phyloP scores from a whole-genome alignment of 2,329 filamentous ascomycete genomes.

The Sporothrix brunneoviolacea region DNA sequence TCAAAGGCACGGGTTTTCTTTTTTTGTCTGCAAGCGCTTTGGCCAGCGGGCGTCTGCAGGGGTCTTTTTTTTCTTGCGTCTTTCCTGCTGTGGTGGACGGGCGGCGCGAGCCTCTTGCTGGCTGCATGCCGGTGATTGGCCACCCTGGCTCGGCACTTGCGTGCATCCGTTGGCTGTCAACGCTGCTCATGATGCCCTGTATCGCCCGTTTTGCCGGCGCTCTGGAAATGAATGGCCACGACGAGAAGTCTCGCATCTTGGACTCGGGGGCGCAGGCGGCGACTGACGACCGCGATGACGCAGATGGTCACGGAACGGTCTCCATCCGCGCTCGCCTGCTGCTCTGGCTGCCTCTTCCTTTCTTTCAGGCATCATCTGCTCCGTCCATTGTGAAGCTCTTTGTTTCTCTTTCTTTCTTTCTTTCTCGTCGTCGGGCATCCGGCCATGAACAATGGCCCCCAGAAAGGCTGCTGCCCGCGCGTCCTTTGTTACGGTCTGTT shows the following conservation, averaged over 20 bases:
- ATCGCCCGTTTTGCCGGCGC: too few species aligned
- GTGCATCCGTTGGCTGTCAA: not conserved
- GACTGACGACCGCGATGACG: not conserved
- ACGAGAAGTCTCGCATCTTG: too few species aligned
- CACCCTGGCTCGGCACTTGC: not conserved
- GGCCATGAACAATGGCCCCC: too few species aligned
- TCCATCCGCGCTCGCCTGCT: too few species aligned
- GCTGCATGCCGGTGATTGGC: not conserved
- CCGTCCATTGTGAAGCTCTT: not conserved
- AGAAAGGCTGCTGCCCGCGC: too few species aligned
- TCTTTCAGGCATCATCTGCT: too few species aligned
- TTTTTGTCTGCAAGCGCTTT: not conserved
- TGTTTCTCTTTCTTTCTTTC: not conserved
- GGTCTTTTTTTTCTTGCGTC: not conserved
- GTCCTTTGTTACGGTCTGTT: not conserved
- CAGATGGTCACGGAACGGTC: not conserved
- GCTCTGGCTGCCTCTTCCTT: too few species aligned
- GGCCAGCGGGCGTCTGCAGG: not conserved
- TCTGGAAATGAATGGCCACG: too few species aligned
- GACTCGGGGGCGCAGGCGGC: not conserved
- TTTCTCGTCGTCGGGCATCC: not conserved
- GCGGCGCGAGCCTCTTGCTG: not conserved
- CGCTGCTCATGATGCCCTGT: too few species aligned
- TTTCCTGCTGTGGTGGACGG: too few species aligned
- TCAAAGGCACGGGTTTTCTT: not conserved